Conservation (phyloP, 345 rosid genomes). For the Melaleuca quinquenervia region DNA sequence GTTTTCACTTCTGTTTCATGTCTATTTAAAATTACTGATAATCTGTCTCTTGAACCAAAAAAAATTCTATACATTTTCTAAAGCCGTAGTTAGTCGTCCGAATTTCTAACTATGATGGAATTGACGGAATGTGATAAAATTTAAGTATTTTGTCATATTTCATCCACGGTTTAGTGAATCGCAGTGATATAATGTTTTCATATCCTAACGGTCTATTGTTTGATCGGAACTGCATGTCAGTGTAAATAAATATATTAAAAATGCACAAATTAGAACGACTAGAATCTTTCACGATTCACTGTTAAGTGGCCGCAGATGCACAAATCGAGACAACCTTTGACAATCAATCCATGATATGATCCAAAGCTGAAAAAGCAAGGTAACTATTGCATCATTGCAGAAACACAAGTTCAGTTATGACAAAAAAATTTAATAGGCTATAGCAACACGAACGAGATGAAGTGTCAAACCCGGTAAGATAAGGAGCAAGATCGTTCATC, state of each 20-base stretch:
- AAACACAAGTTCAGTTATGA: neutral
- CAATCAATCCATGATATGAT: neutral
- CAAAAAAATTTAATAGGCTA: neutral
- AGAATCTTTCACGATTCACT: neutral
- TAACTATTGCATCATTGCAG: neutral
- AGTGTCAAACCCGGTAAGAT: neutral
- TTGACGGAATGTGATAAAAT: neutral
- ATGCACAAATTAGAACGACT: neutral
- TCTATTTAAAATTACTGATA: neutral
- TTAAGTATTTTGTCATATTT: neutral
- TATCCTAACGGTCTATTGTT: neutral
- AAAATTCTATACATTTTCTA: neutral
- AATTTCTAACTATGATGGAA: neutral
- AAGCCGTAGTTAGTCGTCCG: neutral
- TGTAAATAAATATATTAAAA: neutral
- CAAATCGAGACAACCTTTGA: neutral
- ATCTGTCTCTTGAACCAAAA: neutral
- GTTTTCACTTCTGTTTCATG: neutral
- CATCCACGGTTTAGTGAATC: neutral
- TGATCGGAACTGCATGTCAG: rapidly evolving
- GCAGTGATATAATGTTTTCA: neutral
- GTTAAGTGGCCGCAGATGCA: neutral
- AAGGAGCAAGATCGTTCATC: neutral
- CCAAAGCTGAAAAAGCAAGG: neutral
- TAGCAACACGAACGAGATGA: neutral